phyloP scores from a whole-genome alignment of 2,329 filamentous ascomycete genomes.

The Ophioceras dolichostomum region DNA sequence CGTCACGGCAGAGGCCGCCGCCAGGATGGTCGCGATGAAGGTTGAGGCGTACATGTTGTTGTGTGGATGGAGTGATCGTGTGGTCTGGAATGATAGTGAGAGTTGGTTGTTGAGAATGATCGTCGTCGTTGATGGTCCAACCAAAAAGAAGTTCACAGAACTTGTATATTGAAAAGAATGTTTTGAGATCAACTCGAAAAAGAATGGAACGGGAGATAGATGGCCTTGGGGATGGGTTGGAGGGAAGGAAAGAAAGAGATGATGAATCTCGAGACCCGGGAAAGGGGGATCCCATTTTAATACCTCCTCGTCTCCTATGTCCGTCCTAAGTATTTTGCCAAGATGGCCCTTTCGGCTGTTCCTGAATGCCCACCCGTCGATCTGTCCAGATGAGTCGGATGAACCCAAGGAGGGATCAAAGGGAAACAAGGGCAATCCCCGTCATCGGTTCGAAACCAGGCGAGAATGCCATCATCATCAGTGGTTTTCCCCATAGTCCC shows the following conservation, averaged over 20 bases:
- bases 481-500: too few species aligned
- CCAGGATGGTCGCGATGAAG: slow-evolving; percentile 1
- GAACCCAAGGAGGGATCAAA: too few species aligned
- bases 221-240: neutral
- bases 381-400: too few species aligned
- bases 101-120: neutral
- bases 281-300: too few species aligned
- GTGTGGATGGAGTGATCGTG: neutral
- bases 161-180: slow-evolving; percentile 1
- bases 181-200: slow-evolving; percentile 4
- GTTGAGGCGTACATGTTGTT: neutral
- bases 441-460: too few species aligned
- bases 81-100: neutral
- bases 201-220: neutral
- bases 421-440: too few species aligned
- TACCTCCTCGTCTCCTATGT: too few species aligned
- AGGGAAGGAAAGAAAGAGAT: neutral
- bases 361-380: too few species aligned
- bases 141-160: slow-evolving; percentile 3
- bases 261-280: neutral
- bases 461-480: too few species aligned
- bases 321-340: too few species aligned
- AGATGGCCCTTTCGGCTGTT: too few species aligned
- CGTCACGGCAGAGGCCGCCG: slow-evolving; percentile 1
- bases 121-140: neutral